These are phyloP conservation scores for Hippophae rhamnoides DNA, from an alignment of 306 rosid species.

Conservation along the genomic window DNA sequence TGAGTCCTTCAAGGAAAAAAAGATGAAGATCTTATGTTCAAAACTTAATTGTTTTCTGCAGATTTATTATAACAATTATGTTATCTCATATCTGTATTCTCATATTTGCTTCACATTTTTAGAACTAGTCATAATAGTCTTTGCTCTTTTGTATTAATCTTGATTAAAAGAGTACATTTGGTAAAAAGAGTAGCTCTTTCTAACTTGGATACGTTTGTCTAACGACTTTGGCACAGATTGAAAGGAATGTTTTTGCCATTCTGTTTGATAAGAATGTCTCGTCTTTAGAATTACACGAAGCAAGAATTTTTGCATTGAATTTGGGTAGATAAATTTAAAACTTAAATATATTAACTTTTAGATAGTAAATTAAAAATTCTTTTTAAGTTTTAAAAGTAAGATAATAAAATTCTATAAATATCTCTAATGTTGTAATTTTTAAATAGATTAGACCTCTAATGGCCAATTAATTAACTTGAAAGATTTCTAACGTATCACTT, in stretches of 20 bases:
- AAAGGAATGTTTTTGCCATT: constrained; percentile 1
- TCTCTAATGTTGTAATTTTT: no score
- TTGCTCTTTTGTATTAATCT: constrained; percentile 10
- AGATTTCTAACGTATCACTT: no score
- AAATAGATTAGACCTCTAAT: no score
- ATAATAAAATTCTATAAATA: no score
- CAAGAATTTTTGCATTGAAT: no score
- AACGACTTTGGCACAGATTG: background rate
- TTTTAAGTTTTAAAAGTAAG: no score
- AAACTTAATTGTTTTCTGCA: constrained; percentile 27
- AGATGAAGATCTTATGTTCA: constrained; percentile 47
- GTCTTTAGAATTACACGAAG: no score
- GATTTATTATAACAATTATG: constrained; percentile 19
- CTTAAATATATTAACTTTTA: no score
- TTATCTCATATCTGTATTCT: constrained; percentile 5
- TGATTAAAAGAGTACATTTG: constrained; percentile 18
- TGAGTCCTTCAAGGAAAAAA: constrained; percentile 52
- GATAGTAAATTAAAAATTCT: no score
- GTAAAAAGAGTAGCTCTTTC: constrained; percentile 14
- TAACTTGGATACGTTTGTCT: background rate
- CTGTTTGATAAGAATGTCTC: no score
- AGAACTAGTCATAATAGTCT: constrained; percentile 15
- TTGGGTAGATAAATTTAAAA: no score
- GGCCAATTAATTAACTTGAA: no score
- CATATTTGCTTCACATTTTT: constrained; percentile 18